Evolutionary conservation across 2,329 filamentous ascomycete species (phyloP).

Genomic region (Monosporascus sp.): DNA sequence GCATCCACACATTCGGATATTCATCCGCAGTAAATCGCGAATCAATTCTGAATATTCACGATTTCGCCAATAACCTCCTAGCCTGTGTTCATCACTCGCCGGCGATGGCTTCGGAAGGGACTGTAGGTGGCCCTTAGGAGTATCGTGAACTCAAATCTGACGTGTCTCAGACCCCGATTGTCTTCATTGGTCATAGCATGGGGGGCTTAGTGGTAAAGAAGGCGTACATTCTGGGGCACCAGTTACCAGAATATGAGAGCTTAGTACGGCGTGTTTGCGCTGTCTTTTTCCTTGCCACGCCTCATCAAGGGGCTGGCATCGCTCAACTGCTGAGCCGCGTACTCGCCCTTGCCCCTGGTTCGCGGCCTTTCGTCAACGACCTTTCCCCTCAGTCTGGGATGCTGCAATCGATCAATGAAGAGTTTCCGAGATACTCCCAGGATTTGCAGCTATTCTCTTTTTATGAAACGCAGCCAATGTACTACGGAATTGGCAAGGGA

Average conservation of each 20-base stretch:
- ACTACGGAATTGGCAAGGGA: conserved; percentile 13
- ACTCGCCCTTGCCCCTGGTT: conserved; percentile 12
- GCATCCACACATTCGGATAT: conserved; percentile 30
- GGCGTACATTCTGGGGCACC: conserved; percentile 26
- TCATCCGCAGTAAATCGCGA: conserved; percentile 12
- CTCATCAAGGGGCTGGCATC: conserved; percentile 27
- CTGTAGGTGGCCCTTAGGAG: conserved; percentile 4
- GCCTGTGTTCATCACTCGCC: conserved; percentile 24
- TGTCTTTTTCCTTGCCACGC: conserved; percentile 35
- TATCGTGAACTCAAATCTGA: no score
- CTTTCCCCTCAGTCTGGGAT: conserved; percentile 21
- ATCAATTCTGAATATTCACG: conserved; percentile 24
- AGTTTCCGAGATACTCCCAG: conserved; percentile 23
- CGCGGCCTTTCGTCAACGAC: conserved; percentile 26
- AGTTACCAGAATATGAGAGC: conserved; percentile 12
- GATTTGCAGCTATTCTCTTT: conserved; percentile 27
- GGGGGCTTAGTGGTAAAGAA: conserved; percentile 33
- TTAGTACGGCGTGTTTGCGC: conserved; percentile 19
- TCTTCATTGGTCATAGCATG: conserved; percentile 35
- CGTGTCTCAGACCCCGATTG: conserved; percentile 13
- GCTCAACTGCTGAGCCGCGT: conserved; percentile 22
- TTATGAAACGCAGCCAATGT: conserved; percentile 26
- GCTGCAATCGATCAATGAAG: conserved; percentile 28
- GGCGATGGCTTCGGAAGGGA: conserved; percentile 7
- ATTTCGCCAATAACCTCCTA: conserved; percentile 28